A percentile compares a stretch with the other conserved stretches of the same genome.
Evolutionary conservation across 2,329 filamentous ascomycete genomes (phyloP).

Genomic region (Hawksworthiomyces lignivorus): DNA sequence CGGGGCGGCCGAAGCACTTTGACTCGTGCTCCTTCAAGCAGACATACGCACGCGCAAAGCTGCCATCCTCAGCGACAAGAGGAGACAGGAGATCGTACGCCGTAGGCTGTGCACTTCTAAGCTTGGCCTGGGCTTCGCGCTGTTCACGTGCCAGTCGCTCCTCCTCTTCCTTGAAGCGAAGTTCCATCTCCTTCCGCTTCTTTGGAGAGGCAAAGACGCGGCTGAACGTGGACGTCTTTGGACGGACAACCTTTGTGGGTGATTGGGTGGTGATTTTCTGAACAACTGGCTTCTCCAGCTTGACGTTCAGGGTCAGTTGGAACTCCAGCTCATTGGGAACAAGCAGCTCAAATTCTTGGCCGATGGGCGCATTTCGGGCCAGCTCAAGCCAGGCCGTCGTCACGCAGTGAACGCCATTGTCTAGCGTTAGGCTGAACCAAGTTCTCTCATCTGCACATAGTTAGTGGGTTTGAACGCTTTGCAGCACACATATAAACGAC

Average conservation of each 20-base stretch:
- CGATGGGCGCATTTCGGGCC: slow-evolving; percentile 85
- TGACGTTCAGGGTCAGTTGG: slow-evolving; percentile 92
- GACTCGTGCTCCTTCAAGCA: slow-evolving; percentile 88
- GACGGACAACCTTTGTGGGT: slow-evolving; percentile 55
- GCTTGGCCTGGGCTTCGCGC: slow-evolving; percentile 55
- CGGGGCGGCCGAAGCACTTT: slow-evolving; percentile 79
- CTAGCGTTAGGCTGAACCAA: slow-evolving; percentile 93
- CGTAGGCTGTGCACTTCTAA: slow-evolving; percentile 57
- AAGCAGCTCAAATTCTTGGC: slow-evolving; percentile 95
- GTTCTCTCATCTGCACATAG: slow-evolving; percentile 64
- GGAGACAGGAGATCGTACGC: slow-evolving; percentile 84
- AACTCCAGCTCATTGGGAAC: slow-evolving; percentile 98
- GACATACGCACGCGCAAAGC: slow-evolving; percentile 89
- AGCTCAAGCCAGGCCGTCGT: slow-evolving; percentile 94
- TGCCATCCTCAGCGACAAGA: slow-evolving; percentile 82
- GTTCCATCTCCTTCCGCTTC: slow-evolving; percentile 91
- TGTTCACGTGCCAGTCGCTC: slow-evolving; percentile 60
- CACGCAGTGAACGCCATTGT: slow-evolving; percentile 95
- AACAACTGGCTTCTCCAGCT: slow-evolving; percentile 69
- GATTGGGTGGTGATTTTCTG: slow-evolving; percentile 37
- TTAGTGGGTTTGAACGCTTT: slow-evolving; percentile 2
- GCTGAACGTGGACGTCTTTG: slow-evolving; percentile 83
- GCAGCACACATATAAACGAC: not conserved
- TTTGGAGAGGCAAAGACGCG: slow-evolving; percentile 90
- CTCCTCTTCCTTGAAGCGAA: slow-evolving; percentile 74